Conservation (phyloP, 1,139 yeast species). For the Pichia kudriavzevii region DNA sequence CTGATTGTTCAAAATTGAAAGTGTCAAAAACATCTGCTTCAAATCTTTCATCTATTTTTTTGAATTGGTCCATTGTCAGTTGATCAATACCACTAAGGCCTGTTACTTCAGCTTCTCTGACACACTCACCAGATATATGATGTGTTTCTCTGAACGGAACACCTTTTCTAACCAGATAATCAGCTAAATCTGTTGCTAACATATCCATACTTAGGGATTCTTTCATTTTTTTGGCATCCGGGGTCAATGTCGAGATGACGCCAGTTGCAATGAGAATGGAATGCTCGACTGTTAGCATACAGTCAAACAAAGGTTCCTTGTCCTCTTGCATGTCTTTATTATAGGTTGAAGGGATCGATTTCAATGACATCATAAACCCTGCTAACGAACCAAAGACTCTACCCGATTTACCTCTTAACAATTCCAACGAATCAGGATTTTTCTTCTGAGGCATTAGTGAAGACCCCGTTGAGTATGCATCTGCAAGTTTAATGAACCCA, state of each 20-base stretch:
- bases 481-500: constrained; percentile 87
- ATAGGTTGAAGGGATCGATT: constrained; percentile 94
- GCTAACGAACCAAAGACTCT: constrained; percentile 92
- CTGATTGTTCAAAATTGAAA: constrained; percentile 87
- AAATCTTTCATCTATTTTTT: constrained; percentile 73
- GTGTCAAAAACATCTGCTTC: constrained; percentile 72
- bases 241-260: constrained; percentile 75
- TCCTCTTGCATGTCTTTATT: constrained; percentile 99
- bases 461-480: constrained; percentile 97
- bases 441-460: constrained; percentile 99
- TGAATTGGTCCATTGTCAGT: constrained; percentile 67
- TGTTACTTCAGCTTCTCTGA: constrained; percentile 75
- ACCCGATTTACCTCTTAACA: constrained; percentile 94
- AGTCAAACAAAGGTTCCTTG: constrained; percentile 93
- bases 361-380: constrained; percentile 92
- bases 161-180: constrained; percentile 92
- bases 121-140: constrained; percentile 97
- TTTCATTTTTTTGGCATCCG: constrained; percentile 69
- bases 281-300: constrained; percentile 84
- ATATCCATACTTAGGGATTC: constrained; percentile 94
- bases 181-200: constrained; percentile 98
- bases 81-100: constrained; percentile 75
- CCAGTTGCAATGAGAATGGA: constrained; percentile 93
- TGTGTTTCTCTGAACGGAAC: constrained; percentile 99
- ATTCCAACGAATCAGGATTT: constrained; percentile 92